phyloP scores from a whole-genome alignment of 2,329 filamentous ascomycete genomes.

The Fusarium longipes region DNA sequence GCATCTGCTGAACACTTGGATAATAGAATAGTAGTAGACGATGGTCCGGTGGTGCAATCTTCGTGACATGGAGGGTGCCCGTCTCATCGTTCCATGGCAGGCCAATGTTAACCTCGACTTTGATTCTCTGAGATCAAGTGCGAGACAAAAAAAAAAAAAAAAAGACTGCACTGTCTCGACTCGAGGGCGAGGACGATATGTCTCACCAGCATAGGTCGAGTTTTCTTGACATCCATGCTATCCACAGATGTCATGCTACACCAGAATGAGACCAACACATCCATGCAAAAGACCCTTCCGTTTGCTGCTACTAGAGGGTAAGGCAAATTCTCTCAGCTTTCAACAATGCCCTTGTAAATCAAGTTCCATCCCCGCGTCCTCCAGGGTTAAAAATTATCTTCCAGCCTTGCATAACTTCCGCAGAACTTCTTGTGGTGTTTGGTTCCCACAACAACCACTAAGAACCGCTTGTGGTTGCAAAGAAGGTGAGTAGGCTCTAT shows the following conservation, averaged over 20 bases:
- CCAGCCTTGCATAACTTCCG: conserved; percentile 13
- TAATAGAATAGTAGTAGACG: conserved; percentile 1
- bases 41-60: conserved; percentile 40
- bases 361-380: conserved; percentile 29
- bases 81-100: conserved; percentile 12
- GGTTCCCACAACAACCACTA: conserved; percentile 24
- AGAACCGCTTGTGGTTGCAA: neutral
- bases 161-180: conserved; percentile 1
- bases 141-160: too few relatives aligned
- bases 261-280: neutral
- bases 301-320: conserved; percentile 8
- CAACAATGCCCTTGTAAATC: conserved; percentile 8
- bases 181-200: conserved; percentile 17
- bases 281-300: conserved; percentile 6
- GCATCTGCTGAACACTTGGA: too few relatives aligned
- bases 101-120: conserved; percentile 25
- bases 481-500: conserved; percentile 19
- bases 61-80: conserved; percentile 40
- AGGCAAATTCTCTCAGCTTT: conserved; percentile 27
- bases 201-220: conserved; percentile 10
- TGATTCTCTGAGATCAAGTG: conserved; percentile 38
- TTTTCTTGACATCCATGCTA: neutral
- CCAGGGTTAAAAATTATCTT: conserved; percentile 11
- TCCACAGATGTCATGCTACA: neutral
- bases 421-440: conserved; percentile 10